These are phyloP conservation scores for Allium cepa DNA, from an alignment of 106 monocot species.

Conservation along the genomic window DNA sequence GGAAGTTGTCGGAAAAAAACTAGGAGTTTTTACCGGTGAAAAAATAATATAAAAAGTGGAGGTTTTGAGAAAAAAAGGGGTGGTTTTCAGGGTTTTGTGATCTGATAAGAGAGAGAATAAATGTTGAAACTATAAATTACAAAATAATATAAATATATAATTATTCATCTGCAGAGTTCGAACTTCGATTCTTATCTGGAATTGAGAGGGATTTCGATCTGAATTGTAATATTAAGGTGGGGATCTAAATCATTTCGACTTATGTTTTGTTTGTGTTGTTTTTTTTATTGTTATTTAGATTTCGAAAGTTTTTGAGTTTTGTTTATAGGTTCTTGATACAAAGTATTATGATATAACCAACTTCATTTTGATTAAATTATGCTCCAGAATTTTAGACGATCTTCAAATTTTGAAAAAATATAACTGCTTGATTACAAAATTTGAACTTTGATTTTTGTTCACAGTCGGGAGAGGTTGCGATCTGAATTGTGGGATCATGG, in stretches of 20 bases:
- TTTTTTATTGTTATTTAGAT: too few species aligned
- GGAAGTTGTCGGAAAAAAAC: slow-evolving; percentile 14
- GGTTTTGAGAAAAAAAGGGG: slow-evolving; percentile 9
- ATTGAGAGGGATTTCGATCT: too few species aligned
- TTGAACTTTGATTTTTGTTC: too few species aligned
- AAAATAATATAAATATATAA: too few species aligned
- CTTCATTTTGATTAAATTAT: neutral
- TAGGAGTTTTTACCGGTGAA: slow-evolving; percentile 13
- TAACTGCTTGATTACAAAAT: too few species aligned
- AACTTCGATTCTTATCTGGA: neutral
- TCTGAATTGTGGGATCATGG: neutral
- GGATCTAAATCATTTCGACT: neutral
- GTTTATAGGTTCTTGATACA: too few species aligned
- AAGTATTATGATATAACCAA: too few species aligned
- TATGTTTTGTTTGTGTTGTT: too few species aligned
- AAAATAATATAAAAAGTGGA: slow-evolving; percentile 16
- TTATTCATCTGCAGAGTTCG: too few species aligned
- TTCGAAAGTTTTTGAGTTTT: too few species aligned
- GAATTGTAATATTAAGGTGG: too few species aligned
- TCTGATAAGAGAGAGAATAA: neutral
- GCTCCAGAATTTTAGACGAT: neutral
- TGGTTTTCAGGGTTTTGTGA: slow-evolving; percentile 28
- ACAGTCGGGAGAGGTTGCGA: neutral
- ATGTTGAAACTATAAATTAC: too few species aligned
- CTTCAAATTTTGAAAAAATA: neutral